Evolutionary conservation across 805 yeast genomes (phyloP).

Genomic region (Danielozyma ontarioensis): DNA sequence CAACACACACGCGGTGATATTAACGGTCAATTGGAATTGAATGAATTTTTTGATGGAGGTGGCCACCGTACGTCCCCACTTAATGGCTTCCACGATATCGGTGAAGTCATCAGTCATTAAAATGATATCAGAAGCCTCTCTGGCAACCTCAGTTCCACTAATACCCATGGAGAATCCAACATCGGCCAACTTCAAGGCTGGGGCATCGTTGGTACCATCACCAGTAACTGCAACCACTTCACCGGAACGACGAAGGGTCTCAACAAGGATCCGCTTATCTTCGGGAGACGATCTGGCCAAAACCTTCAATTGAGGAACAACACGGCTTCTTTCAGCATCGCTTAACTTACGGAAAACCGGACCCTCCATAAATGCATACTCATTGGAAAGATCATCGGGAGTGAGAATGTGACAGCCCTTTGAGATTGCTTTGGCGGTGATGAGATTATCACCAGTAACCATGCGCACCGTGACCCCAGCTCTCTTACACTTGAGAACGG

Average conservation of each 20-base stretch:
- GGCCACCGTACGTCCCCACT: conserved; percentile 98
- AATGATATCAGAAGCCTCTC: conserved; percentile 93
- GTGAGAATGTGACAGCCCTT: conserved; percentile 73
- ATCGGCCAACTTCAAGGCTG: conserved; percentile 93
- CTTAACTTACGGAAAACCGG: conserved; percentile 74
- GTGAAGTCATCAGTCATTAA: conserved; percentile 92
- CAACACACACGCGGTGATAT: conserved; percentile 90
- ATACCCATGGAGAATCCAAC: conserved; percentile 99
- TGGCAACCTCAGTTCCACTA: conserved; percentile 96
- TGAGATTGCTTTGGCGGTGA: conserved; percentile 91
- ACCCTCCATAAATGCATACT: conserved; percentile 81
- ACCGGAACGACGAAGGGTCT: conserved; percentile 68
- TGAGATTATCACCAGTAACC: conserved; percentile 96
- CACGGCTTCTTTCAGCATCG: conserved; percentile 46
- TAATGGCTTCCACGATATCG: conserved; percentile 92
- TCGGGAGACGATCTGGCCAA: conserved; percentile 95
- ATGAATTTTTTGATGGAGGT: conserved; percentile 91
- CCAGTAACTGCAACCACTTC: conserved; percentile 99
- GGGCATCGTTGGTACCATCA: conserved; percentile 99
- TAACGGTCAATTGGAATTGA: conserved; percentile 95
- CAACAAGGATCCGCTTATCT: conserved; percentile 85
- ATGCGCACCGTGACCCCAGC: conserved; percentile 96
- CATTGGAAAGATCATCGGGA: conserved; percentile 46
- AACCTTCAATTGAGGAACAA: conserved; percentile 76
- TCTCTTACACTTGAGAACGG: conserved; percentile 75